Evolutionary conservation across 139 green algal species (phyloP), one percentile per base, ranked within the genome.

Genomic region (Chlorella sp.): DNA sequence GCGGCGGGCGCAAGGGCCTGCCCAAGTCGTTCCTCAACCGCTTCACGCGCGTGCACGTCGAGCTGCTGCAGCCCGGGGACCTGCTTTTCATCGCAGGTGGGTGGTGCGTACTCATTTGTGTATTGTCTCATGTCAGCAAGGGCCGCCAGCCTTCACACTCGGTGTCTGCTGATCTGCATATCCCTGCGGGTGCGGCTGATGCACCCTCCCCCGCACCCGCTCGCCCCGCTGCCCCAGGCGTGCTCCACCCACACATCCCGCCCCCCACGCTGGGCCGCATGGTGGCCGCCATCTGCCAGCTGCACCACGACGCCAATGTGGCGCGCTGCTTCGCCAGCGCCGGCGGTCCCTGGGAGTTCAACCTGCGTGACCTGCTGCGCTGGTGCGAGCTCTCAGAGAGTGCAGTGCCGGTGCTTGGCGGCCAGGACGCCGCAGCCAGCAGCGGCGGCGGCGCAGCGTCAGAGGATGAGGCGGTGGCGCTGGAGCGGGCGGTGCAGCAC

Each of bases 301-400:
- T 98, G 77, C 89, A 95, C 55, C 38, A 80, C 0, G 90, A 84
- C 1, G 67, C 68, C 33, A 84, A 84, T 68, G 63, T 88, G n/a
- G 35, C 45, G 78, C 79, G 74, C 48, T 62, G 40, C 17, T 97
- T 97, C 83, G 94, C 83, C 0, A 67, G 76, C 0, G 76, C 83
- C 11, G 95, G 96, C 2, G 92, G 93, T 4, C 96, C 95, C 14
- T 99, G 94, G 93, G 96, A 99, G 79, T 99, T 99, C 88, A 99
- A 99, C 81, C 84, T 99, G 74, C 89, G 96, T 0, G 96, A 99
- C 77, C 81, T 99, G 62, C 85, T 99, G 77, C 86, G 96, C 35
- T 99, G 96, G 96, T 98, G 94, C 45, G 81, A 97, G 27, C 85
- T 99, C 48, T 76, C 58, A 45, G 81, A 87, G 68, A 40, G 62